These are phyloP conservation scores for Colletotrichum theobromicola DNA, from an alignment of 2,329 filamentous ascomycete genomes.

Conservation along the genomic window DNA sequence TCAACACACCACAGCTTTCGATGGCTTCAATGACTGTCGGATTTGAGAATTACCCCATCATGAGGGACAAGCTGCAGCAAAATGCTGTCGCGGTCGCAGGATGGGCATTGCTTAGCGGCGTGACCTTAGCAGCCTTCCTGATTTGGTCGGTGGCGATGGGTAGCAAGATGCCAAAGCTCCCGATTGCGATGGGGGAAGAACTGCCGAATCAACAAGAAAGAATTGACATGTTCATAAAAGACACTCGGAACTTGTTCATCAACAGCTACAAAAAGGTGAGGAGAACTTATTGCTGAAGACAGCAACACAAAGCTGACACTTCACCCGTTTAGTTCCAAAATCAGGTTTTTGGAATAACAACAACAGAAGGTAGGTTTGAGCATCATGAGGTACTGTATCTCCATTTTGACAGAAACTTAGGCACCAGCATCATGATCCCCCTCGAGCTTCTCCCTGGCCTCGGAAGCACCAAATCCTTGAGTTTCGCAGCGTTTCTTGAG, in stretches of 20 bases:
- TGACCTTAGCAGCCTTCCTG: not conserved
- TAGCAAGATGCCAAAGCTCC: not conserved
- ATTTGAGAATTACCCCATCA: not conserved
- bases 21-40: not conserved
- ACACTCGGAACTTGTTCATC: not conserved
- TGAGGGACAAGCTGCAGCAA: not conserved
- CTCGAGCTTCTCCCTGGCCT: not conserved
- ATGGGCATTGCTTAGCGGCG: not conserved
- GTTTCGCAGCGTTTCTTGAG: not conserved
- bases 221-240: not conserved
- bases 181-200: not conserved
- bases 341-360: not conserved
- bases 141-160: not conserved
- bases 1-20: not conserved
- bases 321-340: not conserved
- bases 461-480: not conserved
- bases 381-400: not conserved
- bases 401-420: not conserved
- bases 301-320: not conserved
- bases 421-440: not conserved
- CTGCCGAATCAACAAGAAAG: not conserved
- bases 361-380: not conserved
- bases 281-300: not conserved
- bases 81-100: not conserved
- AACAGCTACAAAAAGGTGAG: not conserved